Percentiles rank a stretch among this genome's conserved stretches.
Evolutionary conservation across 345 rosid species (phyloP).

Genomic region (Ricinus communis): DNA sequence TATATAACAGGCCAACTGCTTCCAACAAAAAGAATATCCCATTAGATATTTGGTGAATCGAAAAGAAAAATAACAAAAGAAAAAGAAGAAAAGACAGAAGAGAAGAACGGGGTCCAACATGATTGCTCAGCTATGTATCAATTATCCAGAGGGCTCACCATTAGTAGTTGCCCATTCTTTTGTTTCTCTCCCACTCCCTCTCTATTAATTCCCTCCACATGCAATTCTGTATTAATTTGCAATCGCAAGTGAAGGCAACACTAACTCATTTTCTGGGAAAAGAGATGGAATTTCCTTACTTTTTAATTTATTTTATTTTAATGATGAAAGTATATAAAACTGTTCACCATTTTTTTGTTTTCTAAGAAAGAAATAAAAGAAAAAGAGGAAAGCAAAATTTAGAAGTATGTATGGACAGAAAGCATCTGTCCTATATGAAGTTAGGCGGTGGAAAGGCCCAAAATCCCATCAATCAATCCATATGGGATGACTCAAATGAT

Average conservation of each 20-base stretch:
- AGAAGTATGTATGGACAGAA: slow-evolving; percentile 5
- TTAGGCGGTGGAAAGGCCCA: slow-evolving; percentile 13
- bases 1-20: not conserved
- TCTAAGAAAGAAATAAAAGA: not conserved
- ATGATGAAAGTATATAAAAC: no score
- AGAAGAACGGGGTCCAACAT: not conserved
- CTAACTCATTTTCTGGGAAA: no score
- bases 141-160: slow-evolving; percentile 20
- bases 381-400: not conserved
- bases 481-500: slow-evolving; percentile 6
- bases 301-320: no score
- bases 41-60: slow-evolving; percentile 8
- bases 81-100: not conserved
- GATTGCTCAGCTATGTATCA: not conserved
- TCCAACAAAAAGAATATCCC: slow-evolving; percentile 26
- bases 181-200: not conserved
- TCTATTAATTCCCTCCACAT: not conserved
- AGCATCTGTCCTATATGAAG: slow-evolving; percentile 14
- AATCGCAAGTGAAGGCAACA: no score
- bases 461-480: slow-evolving; percentile 30
- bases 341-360: no score
- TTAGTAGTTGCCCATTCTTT: slow-evolving; percentile 21
- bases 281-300: no score
- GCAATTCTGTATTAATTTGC: not conserved
- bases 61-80: no score